phyloP scores from a whole-genome alignment of 164 flowering plant species.

The Saururus chinensis region DNA sequence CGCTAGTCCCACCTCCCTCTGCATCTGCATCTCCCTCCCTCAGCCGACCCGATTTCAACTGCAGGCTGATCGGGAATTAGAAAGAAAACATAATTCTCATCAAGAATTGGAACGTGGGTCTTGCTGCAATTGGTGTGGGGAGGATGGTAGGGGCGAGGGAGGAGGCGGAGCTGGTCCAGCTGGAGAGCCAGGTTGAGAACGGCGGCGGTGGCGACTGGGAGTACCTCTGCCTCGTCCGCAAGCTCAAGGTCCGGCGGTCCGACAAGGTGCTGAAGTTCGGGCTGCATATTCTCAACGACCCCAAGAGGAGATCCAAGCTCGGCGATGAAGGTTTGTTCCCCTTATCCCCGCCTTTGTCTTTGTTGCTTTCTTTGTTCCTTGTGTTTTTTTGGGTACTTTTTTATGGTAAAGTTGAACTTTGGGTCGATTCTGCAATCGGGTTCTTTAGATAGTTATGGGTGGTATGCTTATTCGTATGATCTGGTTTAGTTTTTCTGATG shows the following conservation, averaged over 20 bases:
- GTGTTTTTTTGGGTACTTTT: no score
- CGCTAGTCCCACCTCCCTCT: no score
- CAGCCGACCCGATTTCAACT: no score
- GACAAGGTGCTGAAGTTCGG: slow-evolving; percentile 83
- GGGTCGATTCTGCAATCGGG: no score
- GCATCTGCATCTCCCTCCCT: no score
- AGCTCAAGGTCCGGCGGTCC: slow-evolving; percentile 84
- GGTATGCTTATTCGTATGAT: background rate
- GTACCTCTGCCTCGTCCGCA: slow-evolving; percentile 70
- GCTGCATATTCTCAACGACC: slow-evolving; percentile 55
- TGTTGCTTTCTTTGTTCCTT: background rate
- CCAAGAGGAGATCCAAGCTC: slow-evolving; percentile 62
- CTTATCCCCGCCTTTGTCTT: background rate
- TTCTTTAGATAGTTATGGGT: no score
- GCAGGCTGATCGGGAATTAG: no score
- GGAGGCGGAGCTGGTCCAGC: slow-evolving; percentile 45
- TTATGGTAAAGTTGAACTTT: background rate
- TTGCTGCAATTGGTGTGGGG: no score
- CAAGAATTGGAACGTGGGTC: no score
- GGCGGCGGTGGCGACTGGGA: slow-evolving; percentile 99
- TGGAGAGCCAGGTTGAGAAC: slow-evolving; percentile 84
- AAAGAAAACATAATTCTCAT: no score
- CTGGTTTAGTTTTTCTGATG: background rate
- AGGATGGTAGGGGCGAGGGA: slow-evolving; percentile 88
- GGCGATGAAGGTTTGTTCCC: slow-evolving; percentile 56